A percentile compares a stretch with the other conserved stretches of the same genome.
phyloP scores from a whole-genome alignment of 2,329 filamentous ascomycete genomes.

The Colletotrichum godetiae region DNA sequence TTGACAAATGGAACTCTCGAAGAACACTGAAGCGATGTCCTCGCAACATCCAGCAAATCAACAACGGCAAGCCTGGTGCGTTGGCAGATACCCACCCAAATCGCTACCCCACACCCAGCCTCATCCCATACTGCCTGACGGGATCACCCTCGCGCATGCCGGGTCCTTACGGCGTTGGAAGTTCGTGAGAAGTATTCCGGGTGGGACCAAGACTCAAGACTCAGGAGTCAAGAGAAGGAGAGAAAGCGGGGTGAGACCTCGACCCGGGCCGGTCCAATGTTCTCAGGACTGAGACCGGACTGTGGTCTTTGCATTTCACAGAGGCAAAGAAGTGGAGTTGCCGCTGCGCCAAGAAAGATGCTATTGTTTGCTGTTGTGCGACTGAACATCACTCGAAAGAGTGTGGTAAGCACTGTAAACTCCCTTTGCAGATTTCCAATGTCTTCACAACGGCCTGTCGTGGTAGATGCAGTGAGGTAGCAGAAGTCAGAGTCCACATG shows the following conservation, averaged over 20 bases:
- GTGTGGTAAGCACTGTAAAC: not conserved
- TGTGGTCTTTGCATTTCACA: not conserved
- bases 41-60: not conserved
- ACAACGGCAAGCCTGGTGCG: not conserved
- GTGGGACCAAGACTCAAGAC: not conserved
- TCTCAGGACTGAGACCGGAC: not conserved
- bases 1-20: not conserved
- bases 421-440: not conserved
- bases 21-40: not conserved
- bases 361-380: not conserved
- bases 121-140: constrained; percentile 6
- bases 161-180: not conserved
- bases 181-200: not conserved
- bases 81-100: constrained; percentile 10
- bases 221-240: not conserved
- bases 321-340: not conserved
- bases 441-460: not conserved
- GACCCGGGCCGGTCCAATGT: not conserved
- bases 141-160: not conserved
- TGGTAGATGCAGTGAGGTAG: not conserved
- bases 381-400: not conserved
- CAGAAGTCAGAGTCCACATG: not conserved
- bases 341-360: not conserved
- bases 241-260: not conserved
- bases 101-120: constrained; percentile 11